A percentile compares a stretch with the other conserved stretches of the same genome.
Evolutionary conservation across 306 rosid genomes (phyloP).

Genomic region (Trifolium subterraneum): DNA sequence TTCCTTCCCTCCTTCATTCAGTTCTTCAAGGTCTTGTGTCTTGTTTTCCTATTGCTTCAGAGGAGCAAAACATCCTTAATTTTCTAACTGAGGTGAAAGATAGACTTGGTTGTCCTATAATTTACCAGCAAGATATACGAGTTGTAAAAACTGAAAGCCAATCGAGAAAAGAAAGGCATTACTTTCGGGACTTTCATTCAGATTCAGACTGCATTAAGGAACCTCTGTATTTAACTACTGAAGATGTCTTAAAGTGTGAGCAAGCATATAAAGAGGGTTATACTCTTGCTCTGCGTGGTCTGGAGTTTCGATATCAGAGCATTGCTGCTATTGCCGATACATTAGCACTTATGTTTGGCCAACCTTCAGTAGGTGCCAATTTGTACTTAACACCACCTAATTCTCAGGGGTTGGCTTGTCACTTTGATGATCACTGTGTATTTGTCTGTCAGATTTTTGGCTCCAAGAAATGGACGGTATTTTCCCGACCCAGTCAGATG

Average conservation of each 20-base stretch:
- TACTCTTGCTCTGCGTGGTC: conserved; percentile 82
- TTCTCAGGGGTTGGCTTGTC: conserved; percentile 86
- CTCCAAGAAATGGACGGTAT: conserved; percentile 74
- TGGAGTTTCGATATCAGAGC: conserved; percentile 72
- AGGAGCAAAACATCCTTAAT: conserved; percentile 66
- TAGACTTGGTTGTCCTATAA: conserved; percentile 72
- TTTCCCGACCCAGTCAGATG: conserved; percentile 51
- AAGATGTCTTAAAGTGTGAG: conserved; percentile 58
- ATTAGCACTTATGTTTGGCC: conserved; percentile 78
- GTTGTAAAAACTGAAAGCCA: conserved; percentile 68
- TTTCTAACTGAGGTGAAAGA: conserved; percentile 65
- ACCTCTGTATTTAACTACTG: conserved; percentile 51
- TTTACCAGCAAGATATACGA: conserved; percentile 77
- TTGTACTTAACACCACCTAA: conserved; percentile 89
- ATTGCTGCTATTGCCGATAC: conserved; percentile 72
- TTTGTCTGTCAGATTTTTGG: conserved; percentile 87
- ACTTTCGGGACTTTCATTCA: conserved; percentile 55
- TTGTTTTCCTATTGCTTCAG: conserved; percentile 82
- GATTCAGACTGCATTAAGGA: conserved; percentile 46
- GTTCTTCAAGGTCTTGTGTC: conserved; percentile 63
- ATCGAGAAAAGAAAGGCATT: conserved; percentile 63
- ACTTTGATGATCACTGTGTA: conserved; percentile 87
- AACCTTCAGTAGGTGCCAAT: conserved; percentile 89
- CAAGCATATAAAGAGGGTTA: conserved; percentile 79
- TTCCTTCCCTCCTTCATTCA: conserved; percentile 62